Base-by-base conservation (phyloP, 148 eudicot genomes). In the Diospyros lotus region DNA sequence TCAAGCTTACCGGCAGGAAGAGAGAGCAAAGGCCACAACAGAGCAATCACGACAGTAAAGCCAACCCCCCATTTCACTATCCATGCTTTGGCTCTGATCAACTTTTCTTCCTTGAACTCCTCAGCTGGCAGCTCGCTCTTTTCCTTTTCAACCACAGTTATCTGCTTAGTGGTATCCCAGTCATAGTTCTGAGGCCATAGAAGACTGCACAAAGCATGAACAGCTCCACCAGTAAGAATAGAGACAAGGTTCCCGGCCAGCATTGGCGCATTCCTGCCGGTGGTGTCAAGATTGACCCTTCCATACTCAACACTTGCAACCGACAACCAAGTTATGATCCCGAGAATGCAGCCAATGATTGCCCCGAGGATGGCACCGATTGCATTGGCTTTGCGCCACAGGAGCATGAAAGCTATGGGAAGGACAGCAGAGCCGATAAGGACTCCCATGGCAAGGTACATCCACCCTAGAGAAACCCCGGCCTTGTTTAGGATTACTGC, bases 401-500 rank as follows among this genome's bases (percentile, higher is more conserved):
- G 87, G 59, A 95, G 97, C 87, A 93, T 80, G 76, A 95, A 95
- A 38, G 96, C 98, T 48, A 95, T 92, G 64, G 98, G 98, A 68
- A 95, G 71, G 66, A 95, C 98, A 4, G 98, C 98, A 11, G 98
- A 95, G 3, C 98, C 98, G 2, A 95, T 86, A 72, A 95, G 73
- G 41, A 92, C 92, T 61, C 98, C 98, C 97, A 83, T 92, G 68
- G 98, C 97, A 63, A 92, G 82, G 81, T 95, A 95, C 97, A 95
- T 92, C 98, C 98, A 95, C 13, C 97, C 93, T 0, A 95, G 79
- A 6, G 98, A 90, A 68, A 95, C 93, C 9, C 93, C 97, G 5
- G 91, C 96, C 70, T 89, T 90, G 91, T 95, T 95, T 51, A 95
- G 81, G 10, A 95, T 85, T 12, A 95, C 93, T 53, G 98, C 98